Evolutionary conservation across 1,139 yeast genomes (phyloP), one percentile per base, ranked within the genome.

Genomic region (Waltiozyma sp.): DNA sequence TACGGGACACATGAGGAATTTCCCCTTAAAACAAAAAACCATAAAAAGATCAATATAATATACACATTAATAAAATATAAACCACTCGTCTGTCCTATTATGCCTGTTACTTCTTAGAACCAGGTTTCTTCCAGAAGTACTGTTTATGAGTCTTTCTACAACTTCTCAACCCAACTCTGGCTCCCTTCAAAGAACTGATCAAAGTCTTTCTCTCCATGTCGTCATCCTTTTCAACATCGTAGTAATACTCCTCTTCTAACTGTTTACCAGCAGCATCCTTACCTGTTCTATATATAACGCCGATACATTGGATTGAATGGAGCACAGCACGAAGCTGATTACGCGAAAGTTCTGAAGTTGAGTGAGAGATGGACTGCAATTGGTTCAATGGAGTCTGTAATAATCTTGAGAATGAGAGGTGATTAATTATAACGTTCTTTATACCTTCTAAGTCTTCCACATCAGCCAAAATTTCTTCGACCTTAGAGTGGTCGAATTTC

Each of bases 261-360:
- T 87, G 87, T 60, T 87, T 86, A 14, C 97, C 97, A 2, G 96
- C 95, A 4, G 97, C 96, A 63, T 91, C 97, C 60, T 87, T 89
- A 41, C 97, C 97, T 47, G 75, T 72, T 60, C 97, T 80, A 54
- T 78, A 75, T 49, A 91, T 88, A 11, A 84, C 80, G 14, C 97
- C 97, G 45, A 89, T 73, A 54, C 93, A 81, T 36, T 50, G 47
- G 45, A 60, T 52, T 35, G 54, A 45, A 40, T 59, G 52, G 49
- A 64, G 40, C 14, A 52, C 41, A 40, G 58, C 68, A 50, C 81
- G 70, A 31, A 76, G 62, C 55, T 78, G 78, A 35, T 59, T 61
- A 47, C 67, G 69, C 28, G 70, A 60, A 50, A 72, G 64, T 38
- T 60, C 62, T 19, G 70, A 66, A 8, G 72, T 70, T 14, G 63